Evolutionary conservation across 495 filamentous ascomycete genomes (phyloP), one percentile per base, ranked within the genome.

Genomic region (Tuber microsphaerosporum): DNA sequence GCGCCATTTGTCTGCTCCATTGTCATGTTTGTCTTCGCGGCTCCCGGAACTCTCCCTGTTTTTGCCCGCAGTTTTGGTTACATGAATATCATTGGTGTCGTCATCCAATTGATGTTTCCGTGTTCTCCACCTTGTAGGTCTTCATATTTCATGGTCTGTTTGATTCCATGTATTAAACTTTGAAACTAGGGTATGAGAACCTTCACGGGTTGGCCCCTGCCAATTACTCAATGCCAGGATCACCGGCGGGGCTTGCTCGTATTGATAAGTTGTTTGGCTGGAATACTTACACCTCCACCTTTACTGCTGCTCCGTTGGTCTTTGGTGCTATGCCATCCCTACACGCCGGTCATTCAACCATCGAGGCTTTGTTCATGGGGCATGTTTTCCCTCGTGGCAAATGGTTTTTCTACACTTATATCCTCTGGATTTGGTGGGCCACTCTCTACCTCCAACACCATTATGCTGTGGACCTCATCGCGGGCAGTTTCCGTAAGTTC

Each of bases 381-480:
- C 90, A 95, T 82, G 89, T 92, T 81, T 98, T 98, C 86, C 94
- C 94, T 1, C 88, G 88, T 41, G 85, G 93, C 78, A 89, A 90
- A 76, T 89, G 90, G 56, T 79, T 94, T 41, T 95, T 94, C 85
- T 87, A 93, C 73, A 86, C 86, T 70, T 98, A 98, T 83, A 91
- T 90, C 14, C 86, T 92, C 75, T 98, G 94, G 94, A 91, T 98
- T 82, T 97, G 92, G 91, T 98, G 94, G 94, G 91, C 94, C 22
- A 98, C 94, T 74, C 96, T 98, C 92, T 83, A 98, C 82, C 89
- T 98, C 71, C 94, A 92, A 65, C 94, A 98, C 83, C 94, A 98
- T 84, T 98, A 98, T 82, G 94, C 94, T 71, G 92, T 98, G 48
- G 94, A 98, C 83, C 86, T 98, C 56, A 92, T 97, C 71, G 92